Percentiles rank a stretch among this genome's conserved stretches.
Evolutionary conservation across 2,329 filamentous ascomycete species (phyloP).

Genomic region (Elsinoe australis): DNA sequence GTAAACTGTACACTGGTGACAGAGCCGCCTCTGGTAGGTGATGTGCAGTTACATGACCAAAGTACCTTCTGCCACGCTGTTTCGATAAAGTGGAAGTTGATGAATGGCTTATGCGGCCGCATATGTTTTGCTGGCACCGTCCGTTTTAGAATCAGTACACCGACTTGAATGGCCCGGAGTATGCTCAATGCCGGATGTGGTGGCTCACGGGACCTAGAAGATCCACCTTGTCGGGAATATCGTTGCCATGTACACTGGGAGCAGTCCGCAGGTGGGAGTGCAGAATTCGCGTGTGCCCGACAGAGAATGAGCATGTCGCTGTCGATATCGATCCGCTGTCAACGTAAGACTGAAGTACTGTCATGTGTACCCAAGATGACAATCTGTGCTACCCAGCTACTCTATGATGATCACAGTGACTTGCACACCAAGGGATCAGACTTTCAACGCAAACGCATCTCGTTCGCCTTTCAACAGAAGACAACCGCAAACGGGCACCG

Average conservation of each 20-base stretch:
- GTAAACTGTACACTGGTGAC: not conserved
- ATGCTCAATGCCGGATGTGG: not conserved
- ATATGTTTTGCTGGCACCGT: conserved; percentile 1
- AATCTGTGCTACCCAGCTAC: too few species aligned
- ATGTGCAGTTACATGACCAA: not conserved
- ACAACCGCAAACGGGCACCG: too few species aligned
- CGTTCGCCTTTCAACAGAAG: too few species aligned
- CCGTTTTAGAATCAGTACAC: not conserved
- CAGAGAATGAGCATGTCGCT: too few species aligned
- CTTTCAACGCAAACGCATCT: too few species aligned
- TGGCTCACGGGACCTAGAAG: not conserved
- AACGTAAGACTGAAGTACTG: too few species aligned
- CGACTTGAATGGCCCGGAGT: not conserved
- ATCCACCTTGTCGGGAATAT: not conserved
- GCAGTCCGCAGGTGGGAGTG: not conserved
- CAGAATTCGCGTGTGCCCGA: not conserved
- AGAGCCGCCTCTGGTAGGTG: not conserved
- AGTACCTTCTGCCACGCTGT: conserved; percentile 5
- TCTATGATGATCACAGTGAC: too few species aligned
- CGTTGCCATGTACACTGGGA: not conserved
- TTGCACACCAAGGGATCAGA: too few species aligned
- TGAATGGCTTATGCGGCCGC: conserved; percentile 6
- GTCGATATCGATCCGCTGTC: too few species aligned
- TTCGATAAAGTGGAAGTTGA: not conserved
- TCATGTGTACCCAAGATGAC: too few species aligned